Base-by-base conservation (phyloP, 2,329 filamentous ascomycete species). In the Xylariales sp. region DNA sequence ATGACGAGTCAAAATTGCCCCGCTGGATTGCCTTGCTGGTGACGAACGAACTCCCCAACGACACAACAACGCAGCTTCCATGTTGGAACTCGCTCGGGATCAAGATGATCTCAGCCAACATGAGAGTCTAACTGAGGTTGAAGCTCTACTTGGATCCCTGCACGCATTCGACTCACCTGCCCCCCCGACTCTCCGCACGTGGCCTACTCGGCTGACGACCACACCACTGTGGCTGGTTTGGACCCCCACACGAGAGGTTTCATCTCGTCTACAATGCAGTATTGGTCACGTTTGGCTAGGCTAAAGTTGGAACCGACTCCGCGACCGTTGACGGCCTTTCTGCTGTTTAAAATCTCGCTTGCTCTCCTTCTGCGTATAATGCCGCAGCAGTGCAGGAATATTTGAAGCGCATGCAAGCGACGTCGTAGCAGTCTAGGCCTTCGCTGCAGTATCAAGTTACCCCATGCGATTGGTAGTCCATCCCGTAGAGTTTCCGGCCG, bases 241-340 rank as follows among this genome's bases (percentile, higher is more conserved):
- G 35, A 29, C 36, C 36, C 36, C 36, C 36, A 39, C 36, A 39
- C 16, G 16, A 19, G 27, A 29, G 24, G 36, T 39, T 39, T 39
- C 36, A 39, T 27, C 36, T 39, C 36, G 24, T 21, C 18, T 28
- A 39, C 36, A 31, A 29, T 20, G 22, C 36, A 14, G 36, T 29
- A 21, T 29, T 29, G 20, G 36, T 29, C 36, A 19, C 21, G 15
- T 18, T 20, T 12, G 21, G 12, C 36, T 29, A 39, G 36, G n/a
- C 7, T 27, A 29, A 16, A 20, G 22, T 39, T 39, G 24, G 36
- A 18, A 39, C 16, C 27, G 25, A 20, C 36, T 39, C 36, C 36
- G 36, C 27, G 36, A 31, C 36, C 27, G 27, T 39, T 35, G 20
- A 16, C 16, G 35, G 25, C n/a, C n/a, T n/a, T n/a, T n/a, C n/a